Evolutionary conservation across 805 yeast species (phyloP), one percentile per base, ranked within the genome.

Genomic region (Tetrapisispora taiwanensis): DNA sequence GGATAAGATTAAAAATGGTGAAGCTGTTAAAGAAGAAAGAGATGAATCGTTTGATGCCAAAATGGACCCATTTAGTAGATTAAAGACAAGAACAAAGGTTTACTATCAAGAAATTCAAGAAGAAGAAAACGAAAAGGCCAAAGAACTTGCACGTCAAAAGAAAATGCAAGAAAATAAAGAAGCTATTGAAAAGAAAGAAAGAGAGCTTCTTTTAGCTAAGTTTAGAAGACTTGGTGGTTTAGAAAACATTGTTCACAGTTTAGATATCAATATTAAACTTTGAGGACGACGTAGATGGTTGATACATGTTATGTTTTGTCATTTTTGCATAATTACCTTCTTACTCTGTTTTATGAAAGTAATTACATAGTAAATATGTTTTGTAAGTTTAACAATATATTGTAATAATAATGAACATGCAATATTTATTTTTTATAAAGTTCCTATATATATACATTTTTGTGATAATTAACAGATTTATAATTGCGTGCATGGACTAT

Each of bases 31-130:
- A 39, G 52, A 77, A 66, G 57, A 63, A 51, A 26, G 24, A 17
- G 55, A 62, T 59, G 40, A 46, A 14, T 52, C 48, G 47, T 58
- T 54, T 43, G 65, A 66, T 46, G 70, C 76, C 7, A 61, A 60
- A 43, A 76, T 72, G 54, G 85, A 92, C 67, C 97, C 98, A 19
- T 92, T 92, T 65, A 78, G 84, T 52, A 79, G 97, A 62, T 74
- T 92, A 58, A 82, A 85, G 60, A 90, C 97, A 1, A 83, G 79
- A 48, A 85, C 97, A 1, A 77, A 85, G 55, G 78, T 86, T 48
- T 90, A 86, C 64, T 87, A 88, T 42, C 69, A 71, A 39, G 74
- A 62, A 45, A 66, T 72, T 39, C 77, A 73, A 48, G 71, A 72
- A 48, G 74, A 72, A 48, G 81, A 74, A 50, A 77, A 79, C 52